Base-by-base conservation (phyloP, 495 filamentous ascomycete species). In the Hypoxylon fragiforme region DNA sequence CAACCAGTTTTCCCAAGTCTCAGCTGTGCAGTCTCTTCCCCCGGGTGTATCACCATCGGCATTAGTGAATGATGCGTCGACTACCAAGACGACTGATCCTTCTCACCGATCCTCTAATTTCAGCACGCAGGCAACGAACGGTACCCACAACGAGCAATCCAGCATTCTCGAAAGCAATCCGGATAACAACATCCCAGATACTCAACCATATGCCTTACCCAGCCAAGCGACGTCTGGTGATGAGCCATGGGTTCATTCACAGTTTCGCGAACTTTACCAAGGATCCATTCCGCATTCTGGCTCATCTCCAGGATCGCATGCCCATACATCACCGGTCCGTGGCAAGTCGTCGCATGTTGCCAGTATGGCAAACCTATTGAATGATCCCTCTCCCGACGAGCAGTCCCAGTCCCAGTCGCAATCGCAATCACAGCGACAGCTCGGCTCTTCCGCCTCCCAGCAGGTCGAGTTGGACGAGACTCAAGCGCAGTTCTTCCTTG, bases 31-130 rank as follows among this genome's bases (percentile, higher is more conserved):
- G 3, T 81, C 87, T 16, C 79, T 96, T 66, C 84, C 87, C 7
- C 81, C 83, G 7, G 88, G 87, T 11, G 86, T 91, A 24, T 85
- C 91, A 42, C 83, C 88, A 3, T 83, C 78, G 2, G 87, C 89
- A 36, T 84, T 92, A 53, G 70, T 81, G 20, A 96, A 96, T 60
- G 87, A 91, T 60, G 91, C 91, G 3, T 95, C 91, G 6, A 94
- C 90, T 0, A 91, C 89, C n/a, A 88, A 87, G 32, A 90, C 87
- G 3, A 76, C 76, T 14, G 83, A 87, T 30, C 85, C 89, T 58
- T 91, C 89, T 60, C 58, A 72, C 57, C 66, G 72, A 20, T 78
- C 78, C 24, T 75, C 66, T 1, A 70, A 81, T 54, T 76, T 78
- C 62, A 83, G 83, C 57, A 87, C 85, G 0, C 87, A 91, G 64